Evolutionary conservation across 192 early-diverging fungal genomes (phyloP).

Genomic region (Podila minutissima): DNA sequence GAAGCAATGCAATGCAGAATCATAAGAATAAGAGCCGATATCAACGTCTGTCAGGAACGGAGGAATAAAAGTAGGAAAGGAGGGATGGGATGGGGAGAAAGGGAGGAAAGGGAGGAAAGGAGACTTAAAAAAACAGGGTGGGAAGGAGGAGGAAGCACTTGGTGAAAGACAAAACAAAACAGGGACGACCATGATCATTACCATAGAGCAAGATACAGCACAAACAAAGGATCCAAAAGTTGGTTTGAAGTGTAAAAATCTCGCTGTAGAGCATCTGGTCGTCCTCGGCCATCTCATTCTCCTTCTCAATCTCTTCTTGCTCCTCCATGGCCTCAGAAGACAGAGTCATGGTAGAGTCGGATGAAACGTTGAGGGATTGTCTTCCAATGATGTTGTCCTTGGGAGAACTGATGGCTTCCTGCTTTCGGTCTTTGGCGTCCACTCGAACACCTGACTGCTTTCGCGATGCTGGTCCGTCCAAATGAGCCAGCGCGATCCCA

Average conservation of each 20-base stretch:
- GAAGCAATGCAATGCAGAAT: not conserved
- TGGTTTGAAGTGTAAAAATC: constrained; percentile 28
- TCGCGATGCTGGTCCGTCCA: constrained; percentile 61
- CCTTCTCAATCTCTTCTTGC: constrained; percentile 38
- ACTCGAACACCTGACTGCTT: constrained; percentile 52
- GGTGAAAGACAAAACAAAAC: not conserved
- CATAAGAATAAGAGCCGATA: not conserved
- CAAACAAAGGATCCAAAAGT: constrained; percentile 35
- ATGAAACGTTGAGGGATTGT: constrained; percentile 24
- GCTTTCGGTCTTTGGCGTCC: constrained; percentile 17
- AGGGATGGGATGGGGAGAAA: not conserved
- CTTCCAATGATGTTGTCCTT: constrained; percentile 32
- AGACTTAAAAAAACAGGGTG: not conserved
- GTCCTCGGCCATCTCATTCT: constrained; percentile 46
- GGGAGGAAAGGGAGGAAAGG: not conserved
- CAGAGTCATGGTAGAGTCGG: constrained; percentile 40
- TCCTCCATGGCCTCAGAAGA: constrained; percentile 37
- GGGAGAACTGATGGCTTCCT: constrained; percentile 11
- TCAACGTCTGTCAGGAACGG: not conserved
- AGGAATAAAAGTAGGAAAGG: not conserved
- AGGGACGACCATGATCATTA: not conserved
- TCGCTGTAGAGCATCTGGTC: constrained; percentile 35
- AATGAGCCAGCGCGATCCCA: constrained; percentile 42
- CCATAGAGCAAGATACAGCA: constrained; percentile 37
- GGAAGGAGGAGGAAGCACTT: not conserved